Evolutionary conservation across 441 rosid species (phyloP), one percentile per base, ranked within the genome.

Genomic region (Pelargonium australe): DNA sequence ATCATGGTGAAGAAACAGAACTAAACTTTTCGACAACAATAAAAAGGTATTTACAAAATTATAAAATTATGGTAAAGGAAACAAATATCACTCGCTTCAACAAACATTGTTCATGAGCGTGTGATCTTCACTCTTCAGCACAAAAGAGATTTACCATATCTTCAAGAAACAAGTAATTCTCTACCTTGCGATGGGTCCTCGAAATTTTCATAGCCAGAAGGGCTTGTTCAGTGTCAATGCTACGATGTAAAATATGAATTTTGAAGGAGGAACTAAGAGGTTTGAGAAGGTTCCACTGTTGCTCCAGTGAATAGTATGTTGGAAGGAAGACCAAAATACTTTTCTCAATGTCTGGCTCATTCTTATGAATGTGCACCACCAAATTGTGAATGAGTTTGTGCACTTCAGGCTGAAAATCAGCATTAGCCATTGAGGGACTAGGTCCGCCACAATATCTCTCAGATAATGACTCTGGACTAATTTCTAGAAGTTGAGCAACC

Each of bases 251-350:
- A 75, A 91, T 86, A 79, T 89, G 93, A 78, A 94, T 85, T 84
- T 88, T 89, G 74, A 91, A 89, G 70, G 79, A 71, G 37, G 89
- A 76, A 72, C 70, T 68, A 37, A 79, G 75, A 43, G 86, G 91
- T 85, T 76, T 80, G 80, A 94, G 70, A 66, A 69, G 87, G 74
- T 79, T 3, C 95, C 93, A 94, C 78, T 89, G 97, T 80, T 81
- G 90, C 89, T 83, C 92, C 76, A 94, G 82, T 47, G 95, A 84
- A 75, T 77, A 77, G 80, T 94, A 94, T 2, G 98, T 91, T 67
- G 97, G 98, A 80, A 94, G 97, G 80, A 94, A 94, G 77, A 91
- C 84, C 87, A 94, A 82, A 72, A 91, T 89, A 82, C 97, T 80
- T 85, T 91, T 94, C 73, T 91, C 96, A 64, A 86, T 85, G 72